These are phyloP conservation scores for Cryphonectria japonica DNA, from an alignment of 2,329 filamentous ascomycete species.

Conservation along the genomic window DNA sequence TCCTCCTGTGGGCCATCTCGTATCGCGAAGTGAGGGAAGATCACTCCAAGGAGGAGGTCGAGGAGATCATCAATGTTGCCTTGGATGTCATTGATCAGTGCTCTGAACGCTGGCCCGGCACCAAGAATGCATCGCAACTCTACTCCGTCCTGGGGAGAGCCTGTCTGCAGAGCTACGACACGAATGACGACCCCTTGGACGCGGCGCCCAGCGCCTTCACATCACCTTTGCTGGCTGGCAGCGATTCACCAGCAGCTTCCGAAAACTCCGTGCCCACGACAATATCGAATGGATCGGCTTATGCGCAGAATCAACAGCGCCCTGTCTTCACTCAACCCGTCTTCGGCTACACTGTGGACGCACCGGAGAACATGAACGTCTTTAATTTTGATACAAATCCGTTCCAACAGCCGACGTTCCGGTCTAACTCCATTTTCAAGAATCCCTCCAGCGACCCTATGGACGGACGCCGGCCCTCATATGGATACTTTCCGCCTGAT, in stretches of 20 bases:
- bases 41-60: constrained; percentile 75
- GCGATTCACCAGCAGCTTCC: constrained; percentile 51
- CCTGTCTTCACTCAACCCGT: constrained; percentile 54
- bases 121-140: constrained; percentile 79
- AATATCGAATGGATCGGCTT: constrained; percentile 33
- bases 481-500: constrained; percentile 68
- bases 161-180: constrained; percentile 86
- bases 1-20: constrained; percentile 87
- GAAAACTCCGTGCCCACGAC: constrained; percentile 44
- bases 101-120: constrained; percentile 89
- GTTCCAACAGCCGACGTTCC: constrained; percentile 58
- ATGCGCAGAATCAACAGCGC: constrained; percentile 38
- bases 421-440: constrained; percentile 69
- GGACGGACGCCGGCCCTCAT: constrained; percentile 48
- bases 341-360: constrained; percentile 63
- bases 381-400: constrained; percentile 48
- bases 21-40: constrained; percentile 79
- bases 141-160: constrained; percentile 86
- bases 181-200: constrained; percentile 48
- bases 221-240: constrained; percentile 52
- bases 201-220: constrained; percentile 45
- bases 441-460: constrained; percentile 58
- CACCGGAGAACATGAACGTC: constrained; percentile 55
- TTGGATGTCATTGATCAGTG: constrained; percentile 80
- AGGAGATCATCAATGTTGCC: constrained; percentile 72